Conservation (phyloP, 2,329 filamentous ascomycete species). For the Coniochaeta sp. region DNA sequence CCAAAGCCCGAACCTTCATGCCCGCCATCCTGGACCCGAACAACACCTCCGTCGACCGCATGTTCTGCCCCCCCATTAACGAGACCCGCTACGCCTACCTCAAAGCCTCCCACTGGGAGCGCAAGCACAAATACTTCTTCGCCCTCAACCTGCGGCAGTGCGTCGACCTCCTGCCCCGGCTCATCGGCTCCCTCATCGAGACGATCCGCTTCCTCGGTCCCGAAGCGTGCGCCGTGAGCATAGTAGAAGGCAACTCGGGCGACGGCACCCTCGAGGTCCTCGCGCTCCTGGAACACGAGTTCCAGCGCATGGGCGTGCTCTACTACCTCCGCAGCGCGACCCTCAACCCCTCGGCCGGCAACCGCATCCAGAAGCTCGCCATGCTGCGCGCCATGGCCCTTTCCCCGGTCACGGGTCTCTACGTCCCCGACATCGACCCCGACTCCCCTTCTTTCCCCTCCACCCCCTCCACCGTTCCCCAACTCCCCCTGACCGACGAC, state of each 20-base stretch:
- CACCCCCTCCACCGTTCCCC: constrained; percentile 4
- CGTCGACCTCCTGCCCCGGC: constrained; percentile 33
- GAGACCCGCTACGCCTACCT: constrained; percentile 5
- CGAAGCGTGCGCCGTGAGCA: constrained; percentile 32
- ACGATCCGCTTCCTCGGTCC: constrained; percentile 34
- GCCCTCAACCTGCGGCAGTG: constrained; percentile 40
- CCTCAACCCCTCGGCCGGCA: constrained; percentile 26
- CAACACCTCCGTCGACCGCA: constrained; percentile 7
- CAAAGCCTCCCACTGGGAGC: constrained; percentile 1
- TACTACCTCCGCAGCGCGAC: constrained; percentile 34
- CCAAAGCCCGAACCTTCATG: constrained; percentile 4
- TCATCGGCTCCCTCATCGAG: constrained; percentile 36
- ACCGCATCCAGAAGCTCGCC: constrained; percentile 38
- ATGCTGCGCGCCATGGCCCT: constrained; percentile 42
- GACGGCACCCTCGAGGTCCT: constrained; percentile 36
- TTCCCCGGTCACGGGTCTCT: constrained; percentile 25
- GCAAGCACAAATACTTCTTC: constrained; percentile 33
- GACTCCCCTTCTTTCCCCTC: neutral
- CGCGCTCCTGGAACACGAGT: constrained; percentile 14
- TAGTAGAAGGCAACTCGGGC: constrained; percentile 35
- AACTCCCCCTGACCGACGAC: constrained; percentile 16
- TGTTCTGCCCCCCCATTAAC: constrained; percentile 7
- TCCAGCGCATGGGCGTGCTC: constrained; percentile 26
- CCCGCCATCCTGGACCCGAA: constrained; percentile 8
- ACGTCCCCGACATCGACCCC: constrained; percentile 8